Evolutionary conservation across 192 early-diverging fungal species (phyloP), one percentile per base, ranked within the genome.

Genomic region (Linnemannia hyalina): DNA sequence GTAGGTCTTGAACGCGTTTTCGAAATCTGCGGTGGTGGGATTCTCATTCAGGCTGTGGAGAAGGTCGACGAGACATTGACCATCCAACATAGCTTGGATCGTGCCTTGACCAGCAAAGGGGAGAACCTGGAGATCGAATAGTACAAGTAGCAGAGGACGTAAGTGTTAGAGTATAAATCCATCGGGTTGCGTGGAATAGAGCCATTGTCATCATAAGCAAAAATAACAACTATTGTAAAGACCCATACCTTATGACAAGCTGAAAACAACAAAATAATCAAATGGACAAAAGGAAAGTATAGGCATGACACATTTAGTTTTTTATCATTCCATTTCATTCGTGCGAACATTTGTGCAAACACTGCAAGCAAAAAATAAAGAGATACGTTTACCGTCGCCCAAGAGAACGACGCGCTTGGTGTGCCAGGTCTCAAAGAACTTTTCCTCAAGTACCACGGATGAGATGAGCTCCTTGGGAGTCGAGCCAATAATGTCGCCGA

Each of bases 341-440:
- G 15, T 35, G 2, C 60, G 7, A 15, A 35, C 26, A 11, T 10
- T 32, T 4, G 60, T 32, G 11, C 9, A 68, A 10, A 6, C 38
- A 70, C 20, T 23, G 9, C 4, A 3, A 22, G 23, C 15, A 26
- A 22, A 9, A 5, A 46, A 47, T 13, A 32, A 46, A 20, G 0
- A 69, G 20, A 35, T 10, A 18, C 0, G 23, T 63, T 70, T 72
- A 84, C 82, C 76, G 60, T 84, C 82, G 5, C 82, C 82, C 36
- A 84, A 36, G 3, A 84, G 65, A 0, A 84, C 82, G 20, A 84
- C 65, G 6, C 82, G 82, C 42, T 75, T 70, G 38, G 32, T 75
- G 41, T 79, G 72, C 82, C 82, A 84, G 11, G 82, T 84, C 54
- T 78, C 49, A 46, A 84, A 84, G 38, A 44, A 75, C 54, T 84